Evolutionary conservation across 495 filamentous ascomycete genomes (phyloP), one percentile per base, ranked within the genome.

Genomic region (Tuber umbilicatum): DNA sequence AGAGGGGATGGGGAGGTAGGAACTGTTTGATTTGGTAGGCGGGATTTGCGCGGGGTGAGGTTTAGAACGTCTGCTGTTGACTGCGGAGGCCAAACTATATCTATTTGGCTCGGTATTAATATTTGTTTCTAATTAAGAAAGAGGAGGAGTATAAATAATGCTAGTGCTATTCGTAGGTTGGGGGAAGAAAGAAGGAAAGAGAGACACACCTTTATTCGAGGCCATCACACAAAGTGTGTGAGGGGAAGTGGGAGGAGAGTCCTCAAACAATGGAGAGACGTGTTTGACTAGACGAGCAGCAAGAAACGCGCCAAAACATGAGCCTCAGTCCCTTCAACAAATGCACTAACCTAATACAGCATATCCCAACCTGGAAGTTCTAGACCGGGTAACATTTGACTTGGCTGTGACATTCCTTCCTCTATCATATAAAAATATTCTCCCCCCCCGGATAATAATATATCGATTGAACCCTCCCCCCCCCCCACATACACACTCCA

Each of bases 81-180:
- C 79, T 81, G 79, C 21, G 80, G 80, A 14, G 80, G 80, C 80
- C 80, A 81, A 23, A 81, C 76, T 37, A 81, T 71, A 43, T 81
- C 79, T 81, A 45, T 31, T 50, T 3, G 50, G 7, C 67, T 77
- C 21, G 75, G 64, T 40, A 75, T 38, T 38, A 55, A 55, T 17
- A 64, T 64, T 35, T 35, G 45, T 23, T 50, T 50, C n/a, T 17
- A 2, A 27, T 55, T 27, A 55, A 55, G 21, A 43, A 19, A 43
- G 42, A 10, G 42, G 42, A 43, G 2, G 45, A 21, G 45, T 50
- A 50, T 50, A 50, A n/a, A n/a, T 17, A 64, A 64, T 35, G 27
- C 27, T 5, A 35, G 27, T 17, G 31, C 19, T 17, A 35, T 19
- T 31, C 31, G 55, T 12, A 64, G 23, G n/a, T 35, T 38, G 55